These are phyloP conservation scores for Phlebiopsis flavidoalba DNA, from an alignment of 768 basidiomycete genomes.

Conservation along the genomic window DNA sequence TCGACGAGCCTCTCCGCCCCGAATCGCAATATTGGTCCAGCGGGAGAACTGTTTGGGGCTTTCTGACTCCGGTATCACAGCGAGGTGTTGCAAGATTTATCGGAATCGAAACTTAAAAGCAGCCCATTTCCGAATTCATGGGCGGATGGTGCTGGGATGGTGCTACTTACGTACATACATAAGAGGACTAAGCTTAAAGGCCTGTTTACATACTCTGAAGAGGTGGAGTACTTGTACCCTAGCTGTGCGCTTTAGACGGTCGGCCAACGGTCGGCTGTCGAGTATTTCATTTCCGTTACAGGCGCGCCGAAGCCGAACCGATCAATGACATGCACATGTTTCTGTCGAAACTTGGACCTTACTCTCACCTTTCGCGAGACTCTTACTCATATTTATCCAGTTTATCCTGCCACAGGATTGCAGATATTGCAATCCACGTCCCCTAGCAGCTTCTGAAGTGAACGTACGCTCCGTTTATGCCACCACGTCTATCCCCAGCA, in stretches of 20 bases:
- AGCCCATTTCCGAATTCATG: too few species aligned
- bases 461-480: constrained; percentile 17
- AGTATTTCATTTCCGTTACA: background rate
- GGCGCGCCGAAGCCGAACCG: background rate
- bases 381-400: background rate
- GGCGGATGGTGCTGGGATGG: too few species aligned
- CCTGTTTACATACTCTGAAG: background rate
- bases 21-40: too few species aligned
- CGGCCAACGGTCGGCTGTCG: too few species aligned
- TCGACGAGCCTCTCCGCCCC: too few species aligned
- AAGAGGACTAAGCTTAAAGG: background rate
- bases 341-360: background rate
- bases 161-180: background rate
- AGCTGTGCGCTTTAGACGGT: too few species aligned
- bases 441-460: background rate
- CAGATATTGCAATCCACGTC: background rate
- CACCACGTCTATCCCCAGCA: constrained; percentile 24
- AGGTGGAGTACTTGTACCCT: too few species aligned
- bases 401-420: background rate
- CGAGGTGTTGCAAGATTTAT: too few species aligned
- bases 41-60: too few species aligned
- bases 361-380: background rate
- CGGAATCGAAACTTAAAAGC: too few species aligned
- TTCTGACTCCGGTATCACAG: too few species aligned
- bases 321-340: background rate